Evolutionary conservation across 1,284 basidiomycete genomes (phyloP).

Genomic region (Cryptococcus hybrid): DNA sequence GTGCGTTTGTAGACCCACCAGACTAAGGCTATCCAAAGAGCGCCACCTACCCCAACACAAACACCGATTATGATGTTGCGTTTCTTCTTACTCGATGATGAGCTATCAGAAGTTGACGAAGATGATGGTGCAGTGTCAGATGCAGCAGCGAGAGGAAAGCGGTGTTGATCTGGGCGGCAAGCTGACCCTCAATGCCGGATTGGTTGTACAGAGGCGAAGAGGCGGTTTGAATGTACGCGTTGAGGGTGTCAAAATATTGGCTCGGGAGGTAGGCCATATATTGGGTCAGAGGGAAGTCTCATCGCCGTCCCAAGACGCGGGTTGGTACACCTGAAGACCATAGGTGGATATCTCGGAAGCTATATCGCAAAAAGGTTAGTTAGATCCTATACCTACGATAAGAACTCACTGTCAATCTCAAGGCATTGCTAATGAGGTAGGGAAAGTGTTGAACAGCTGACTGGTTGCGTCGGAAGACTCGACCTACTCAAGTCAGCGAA

Average conservation of each 20-base stretch:
- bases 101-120: conserved; percentile 5
- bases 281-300: conserved; percentile 40
- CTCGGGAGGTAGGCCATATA: conserved; percentile 51
- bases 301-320: conserved; percentile 41
- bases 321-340: conserved; percentile 49
- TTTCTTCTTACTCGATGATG: conserved; percentile 19
- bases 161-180: conserved; percentile 48
- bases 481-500: conserved; percentile 14
- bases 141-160: conserved; percentile 42
- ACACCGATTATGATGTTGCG: conserved; percentile 51
- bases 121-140: conserved; percentile 16
- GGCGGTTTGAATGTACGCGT: conserved; percentile 43
- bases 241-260: conserved; percentile 42
- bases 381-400: background rate
- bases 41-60: conserved; percentile 47
- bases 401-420: conserved; percentile 38
- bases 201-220: conserved; percentile 50
- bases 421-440: conserved; percentile 40
- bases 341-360: conserved; percentile 41
- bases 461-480: conserved; percentile 45
- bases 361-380: conserved; percentile 12
- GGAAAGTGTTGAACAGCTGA: conserved; percentile 50
- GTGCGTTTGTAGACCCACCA: conserved; percentile 50
- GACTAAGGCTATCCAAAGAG: conserved; percentile 47
- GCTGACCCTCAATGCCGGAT: conserved; percentile 44